phyloP scores from a whole-genome alignment of 805 yeast species.

The Ogataea paradorogensis region DNA sequence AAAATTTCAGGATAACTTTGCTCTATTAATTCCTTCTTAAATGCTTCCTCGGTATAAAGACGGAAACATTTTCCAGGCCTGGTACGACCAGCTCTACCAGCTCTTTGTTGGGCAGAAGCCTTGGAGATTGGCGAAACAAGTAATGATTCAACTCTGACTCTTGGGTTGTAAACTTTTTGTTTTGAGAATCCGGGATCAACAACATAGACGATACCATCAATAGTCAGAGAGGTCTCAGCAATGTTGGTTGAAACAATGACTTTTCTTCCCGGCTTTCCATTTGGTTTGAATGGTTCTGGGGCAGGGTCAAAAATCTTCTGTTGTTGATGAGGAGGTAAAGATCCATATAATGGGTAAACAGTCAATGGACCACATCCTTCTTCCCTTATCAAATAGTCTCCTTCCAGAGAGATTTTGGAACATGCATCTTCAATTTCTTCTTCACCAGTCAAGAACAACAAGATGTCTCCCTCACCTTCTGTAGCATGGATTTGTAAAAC shows the following conservation, averaged over 20 bases:
- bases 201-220: constrained; percentile 95
- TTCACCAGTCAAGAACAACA: constrained; percentile 90
- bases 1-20: constrained; percentile 96
- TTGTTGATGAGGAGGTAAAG: constrained; percentile 94
- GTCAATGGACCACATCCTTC: constrained; percentile 84
- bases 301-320: constrained; percentile 93
- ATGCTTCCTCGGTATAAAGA: constrained; percentile 94
- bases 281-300: constrained; percentile 63
- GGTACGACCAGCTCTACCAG: constrained; percentile 99
- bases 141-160: constrained; percentile 91
- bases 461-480: constrained; percentile 88
- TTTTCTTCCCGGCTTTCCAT: constrained; percentile 93
- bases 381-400: constrained; percentile 84
- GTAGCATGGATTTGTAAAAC: constrained; percentile 96
- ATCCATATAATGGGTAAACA: constrained; percentile 94
- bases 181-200: constrained; percentile 97
- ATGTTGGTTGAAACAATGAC: constrained; percentile 90
- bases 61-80: constrained; percentile 98
- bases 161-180: constrained; percentile 94
- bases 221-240: constrained; percentile 96
- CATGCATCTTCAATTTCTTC: constrained; percentile 98
- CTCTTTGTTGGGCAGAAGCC: constrained; percentile 97
- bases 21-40: constrained; percentile 87
- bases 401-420: constrained; percentile 80
- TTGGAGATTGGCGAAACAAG: constrained; percentile 94